Evolutionary conservation across 169 alveolate genomes (phyloP).

Genomic region (Haemoproteus tartakovskyi): DNA sequence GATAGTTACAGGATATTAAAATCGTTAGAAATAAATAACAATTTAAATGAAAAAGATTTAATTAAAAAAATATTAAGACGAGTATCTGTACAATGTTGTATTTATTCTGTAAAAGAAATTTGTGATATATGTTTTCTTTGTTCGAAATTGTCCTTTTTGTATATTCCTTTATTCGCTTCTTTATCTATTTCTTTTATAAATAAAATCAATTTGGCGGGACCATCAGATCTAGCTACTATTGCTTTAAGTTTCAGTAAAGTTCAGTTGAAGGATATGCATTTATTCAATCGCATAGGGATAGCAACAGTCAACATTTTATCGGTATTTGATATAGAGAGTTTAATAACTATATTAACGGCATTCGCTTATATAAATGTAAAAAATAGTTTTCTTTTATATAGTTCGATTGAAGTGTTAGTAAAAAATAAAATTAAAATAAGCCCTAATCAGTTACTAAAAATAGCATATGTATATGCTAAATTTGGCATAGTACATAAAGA

Average conservation of each 20-base stretch:
- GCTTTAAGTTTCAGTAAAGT: conserved; percentile 57
- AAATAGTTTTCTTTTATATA: conserved; percentile 29
- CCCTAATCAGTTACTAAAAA: conserved; percentile 17
- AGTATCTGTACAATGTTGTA: conserved; percentile 29
- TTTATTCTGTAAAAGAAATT: conserved; percentile 54
- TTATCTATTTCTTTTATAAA: conserved; percentile 44
- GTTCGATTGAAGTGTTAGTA: conserved; percentile 29
- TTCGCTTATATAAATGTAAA: conserved; percentile 16
- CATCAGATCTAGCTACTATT: conserved; percentile 26
- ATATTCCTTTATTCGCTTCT: conserved; percentile 56
- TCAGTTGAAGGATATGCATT: conserved; percentile 48
- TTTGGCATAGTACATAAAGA: conserved; percentile 12
- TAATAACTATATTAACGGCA: conserved; percentile 23
- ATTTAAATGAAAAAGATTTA: conserved; percentile 25
- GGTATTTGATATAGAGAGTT: conserved; percentile 38
- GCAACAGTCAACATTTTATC: conserved; percentile 39
- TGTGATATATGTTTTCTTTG: conserved; percentile 60
- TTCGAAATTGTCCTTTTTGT: conserved; percentile 24
- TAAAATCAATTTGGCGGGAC: conserved; percentile 50
- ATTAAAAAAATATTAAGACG: conserved; percentile 9
- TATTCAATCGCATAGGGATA: conserved; percentile 37
- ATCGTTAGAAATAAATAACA: conserved; percentile 49
- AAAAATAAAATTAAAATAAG: conserved; percentile 43
- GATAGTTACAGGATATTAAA: conserved; percentile 56
- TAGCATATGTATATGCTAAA: conserved; percentile 46